A percentile compares a stretch with the other conserved stretches of the same genome.
Evolutionary conservation across 495 filamentous ascomycete species (phyloP).

Genomic region (Filosporella fistucella): DNA sequence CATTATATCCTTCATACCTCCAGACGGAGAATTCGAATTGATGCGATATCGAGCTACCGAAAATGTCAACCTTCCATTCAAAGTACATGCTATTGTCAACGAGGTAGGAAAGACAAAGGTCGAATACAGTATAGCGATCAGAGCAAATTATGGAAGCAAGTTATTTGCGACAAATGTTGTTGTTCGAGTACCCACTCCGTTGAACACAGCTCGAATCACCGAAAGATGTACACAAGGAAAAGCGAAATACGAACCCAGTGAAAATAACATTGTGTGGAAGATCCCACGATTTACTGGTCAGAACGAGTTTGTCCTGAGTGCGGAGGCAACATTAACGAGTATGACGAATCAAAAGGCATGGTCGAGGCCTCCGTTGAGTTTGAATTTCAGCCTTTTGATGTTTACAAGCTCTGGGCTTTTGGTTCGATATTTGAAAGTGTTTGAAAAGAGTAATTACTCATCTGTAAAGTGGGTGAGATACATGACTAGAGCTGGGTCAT

Average conservation of each 20-base stretch:
- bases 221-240: conserved; percentile 92
- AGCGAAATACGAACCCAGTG: conserved; percentile 95
- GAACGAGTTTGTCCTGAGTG: conserved; percentile 89
- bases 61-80: conserved; percentile 98
- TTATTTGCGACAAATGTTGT: conserved; percentile 98
- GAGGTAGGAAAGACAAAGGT: conserved; percentile 97
- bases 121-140: conserved; percentile 96
- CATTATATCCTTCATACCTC: conserved; percentile 96
- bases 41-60: conserved; percentile 99
- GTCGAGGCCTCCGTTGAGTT: conserved; percentile 86
- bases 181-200: conserved; percentile 88
- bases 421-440: conserved; percentile 96
- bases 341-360: conserved; percentile 99
- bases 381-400: conserved; percentile 94
- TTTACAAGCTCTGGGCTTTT: conserved; percentile 92
- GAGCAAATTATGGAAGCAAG: conserved; percentile 93
- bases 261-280: conserved; percentile 99
- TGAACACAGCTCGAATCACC: conserved; percentile 94
- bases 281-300: conserved; percentile 95
- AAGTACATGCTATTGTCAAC: conserved; percentile 97
- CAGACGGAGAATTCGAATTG: conserved; percentile 97
- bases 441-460: conserved; percentile 98
- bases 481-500: conserved; percentile 91
- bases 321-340: conserved; percentile 86
- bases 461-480: conserved; percentile 99